A percentile compares a stretch with the other conserved stretches of the same genome.
Evolutionary conservation across 2,329 filamentous ascomycete genomes (phyloP).

Genomic region (Helotiales sp.): DNA sequence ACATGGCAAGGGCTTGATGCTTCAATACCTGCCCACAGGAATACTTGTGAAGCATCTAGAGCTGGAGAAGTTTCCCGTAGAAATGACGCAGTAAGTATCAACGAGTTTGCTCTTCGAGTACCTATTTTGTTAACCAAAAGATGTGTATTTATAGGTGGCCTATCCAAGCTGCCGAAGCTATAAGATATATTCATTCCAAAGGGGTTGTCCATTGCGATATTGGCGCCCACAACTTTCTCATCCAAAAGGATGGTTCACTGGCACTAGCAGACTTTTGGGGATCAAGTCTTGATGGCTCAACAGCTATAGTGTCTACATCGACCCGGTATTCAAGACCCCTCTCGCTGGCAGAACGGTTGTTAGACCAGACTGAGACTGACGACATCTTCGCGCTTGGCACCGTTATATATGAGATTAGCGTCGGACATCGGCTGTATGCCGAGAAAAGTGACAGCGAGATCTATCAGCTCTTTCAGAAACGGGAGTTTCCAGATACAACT

Average conservation of each 20-base stretch:
- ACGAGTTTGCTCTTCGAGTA: too few relatives aligned
- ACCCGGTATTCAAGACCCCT: background rate
- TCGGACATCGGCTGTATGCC: background rate
- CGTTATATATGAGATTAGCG: background rate
- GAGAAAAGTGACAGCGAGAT: background rate
- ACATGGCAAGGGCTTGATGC: too few relatives aligned
- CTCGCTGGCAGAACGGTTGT: background rate
- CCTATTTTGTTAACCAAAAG: too few relatives aligned
- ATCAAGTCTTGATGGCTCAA: constrained; percentile 3
- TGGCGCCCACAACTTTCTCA: constrained; percentile 12
- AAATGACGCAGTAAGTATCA: too few relatives aligned
- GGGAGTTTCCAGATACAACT: background rate
- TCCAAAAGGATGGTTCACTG: constrained; percentile 10
- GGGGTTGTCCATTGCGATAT: constrained; percentile 17
- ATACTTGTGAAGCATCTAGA: too few relatives aligned
- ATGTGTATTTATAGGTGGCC: constrained; percentile 7
- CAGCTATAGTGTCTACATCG: background rate
- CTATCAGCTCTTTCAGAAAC: background rate
- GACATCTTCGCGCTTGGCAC: constrained; percentile 3
- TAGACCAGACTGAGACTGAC: background rate
- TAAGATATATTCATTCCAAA: constrained; percentile 13
- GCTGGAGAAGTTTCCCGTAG: too few relatives aligned
- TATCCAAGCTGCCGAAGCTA: constrained; percentile 6
- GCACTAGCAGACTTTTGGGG: constrained; percentile 19
- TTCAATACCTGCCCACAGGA: too few relatives aligned